Base-by-base conservation (phyloP, 2,329 filamentous ascomycete genomes). In the Calonectria pseudoreteaudii region DNA sequence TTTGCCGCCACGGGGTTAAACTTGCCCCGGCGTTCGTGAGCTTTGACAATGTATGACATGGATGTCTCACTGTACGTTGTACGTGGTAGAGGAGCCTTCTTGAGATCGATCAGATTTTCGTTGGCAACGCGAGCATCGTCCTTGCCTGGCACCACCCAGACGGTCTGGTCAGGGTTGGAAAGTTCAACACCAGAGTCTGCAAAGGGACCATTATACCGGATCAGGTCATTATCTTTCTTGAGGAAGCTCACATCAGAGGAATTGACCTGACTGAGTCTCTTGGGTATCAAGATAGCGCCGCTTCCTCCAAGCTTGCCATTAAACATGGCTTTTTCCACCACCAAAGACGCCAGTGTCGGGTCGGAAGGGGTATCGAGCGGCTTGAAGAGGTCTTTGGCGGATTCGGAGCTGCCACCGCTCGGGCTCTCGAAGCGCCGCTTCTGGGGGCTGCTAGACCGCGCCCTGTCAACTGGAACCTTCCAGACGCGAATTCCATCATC, bases 1-100 rank as follows among this genome's bases (percentile, higher is more conserved):
- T 86, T 88, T 0, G 95, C 96, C 71, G 88, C 91, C 62, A 89
- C 82, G 0, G 91, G 86, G 74, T 94, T 88, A 81, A 99, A 98
- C 80, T 93, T 96, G 67, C 97, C 97, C 68, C 97, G 91, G 68
- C 93, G 90, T 47, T 92, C 88, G 75, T 95, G 91, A 68, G 91
- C 92, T 78, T 95, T 94, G 81, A 98, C 90, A 72, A 99, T 93
- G 84, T 99, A 99, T 72, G 94, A 98, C 78, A 98, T 87, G 8
- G 95, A 93, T 60, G 93, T 91, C 34, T 87, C 86, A 0, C 91
- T 91, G 7, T 93, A 93, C 26, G 87, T 85, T 0, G 94, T 94
- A 0, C 87, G 88, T 0, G 97, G 97, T 3, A 98, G 88, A 3
- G 80, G 73, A 3, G 72, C 73, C 28, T 82, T 75, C 26, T 78